Evolutionary conservation across 768 basidiomycete species (phyloP).

Genomic region (Trichaptum fuscoviolaceum): DNA sequence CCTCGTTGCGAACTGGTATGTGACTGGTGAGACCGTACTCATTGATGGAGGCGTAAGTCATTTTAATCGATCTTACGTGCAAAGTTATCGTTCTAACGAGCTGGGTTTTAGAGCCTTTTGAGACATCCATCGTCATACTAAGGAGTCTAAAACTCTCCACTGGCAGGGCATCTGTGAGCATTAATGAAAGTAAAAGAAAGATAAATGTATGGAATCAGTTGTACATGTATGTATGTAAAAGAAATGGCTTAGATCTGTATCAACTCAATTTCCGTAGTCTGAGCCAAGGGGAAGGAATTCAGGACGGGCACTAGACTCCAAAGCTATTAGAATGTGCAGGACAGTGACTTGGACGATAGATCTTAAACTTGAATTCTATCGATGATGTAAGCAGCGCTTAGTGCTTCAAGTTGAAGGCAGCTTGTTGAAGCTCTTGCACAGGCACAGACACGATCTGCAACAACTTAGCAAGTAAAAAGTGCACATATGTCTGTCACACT

Average conservation of each 20-base stretch:
- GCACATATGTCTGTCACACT: slow-evolving; percentile 57
- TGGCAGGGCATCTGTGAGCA: background rate
- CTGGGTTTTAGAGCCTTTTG: background rate
- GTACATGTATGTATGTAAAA: background rate
- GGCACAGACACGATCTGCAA: background rate
- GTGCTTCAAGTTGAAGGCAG: too few relatives aligned
- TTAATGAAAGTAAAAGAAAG: background rate
- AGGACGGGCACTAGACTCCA: too few relatives aligned
- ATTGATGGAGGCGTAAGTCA: slow-evolving; percentile 46
- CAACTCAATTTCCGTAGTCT: background rate
- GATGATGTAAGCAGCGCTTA: background rate
- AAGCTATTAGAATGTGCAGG: too few relatives aligned
- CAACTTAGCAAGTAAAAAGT: slow-evolving; percentile 12
- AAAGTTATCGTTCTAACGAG: background rate
- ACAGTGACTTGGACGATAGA: too few relatives aligned
- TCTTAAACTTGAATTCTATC: background rate
- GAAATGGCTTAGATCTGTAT: background rate
- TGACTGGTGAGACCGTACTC: slow-evolving; percentile 44
- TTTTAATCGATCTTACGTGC: background rate
- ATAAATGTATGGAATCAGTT: background rate
- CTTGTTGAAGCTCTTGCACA: background rate
- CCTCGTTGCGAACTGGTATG: slow-evolving; percentile 41
- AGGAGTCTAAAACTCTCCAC: background rate
- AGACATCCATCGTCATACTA: background rate
- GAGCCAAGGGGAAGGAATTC: too few relatives aligned